Base-by-base conservation (phyloP, 2,329 filamentous ascomycete species). In the Fusarium pininemorale region DNA sequence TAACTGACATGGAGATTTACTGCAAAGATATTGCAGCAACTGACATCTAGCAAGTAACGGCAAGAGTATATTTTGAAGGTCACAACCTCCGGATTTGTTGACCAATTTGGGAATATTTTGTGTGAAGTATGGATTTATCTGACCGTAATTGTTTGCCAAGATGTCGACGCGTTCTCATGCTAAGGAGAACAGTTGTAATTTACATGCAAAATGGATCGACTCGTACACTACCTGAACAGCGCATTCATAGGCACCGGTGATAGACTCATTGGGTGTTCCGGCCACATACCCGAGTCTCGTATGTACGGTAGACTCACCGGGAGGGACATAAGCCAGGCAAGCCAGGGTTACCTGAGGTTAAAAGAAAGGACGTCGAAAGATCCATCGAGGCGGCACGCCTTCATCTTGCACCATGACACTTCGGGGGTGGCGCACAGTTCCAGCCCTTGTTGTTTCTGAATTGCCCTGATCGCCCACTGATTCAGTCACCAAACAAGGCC, bases 361-460 rank as follows among this genome's bases (percentile, higher is more conserved):
- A 56, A 64, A 68, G 30, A 51, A 51, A n/a, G 5, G 22, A 35
- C 24, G 48, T 59, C 64, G 61, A 67, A 53, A 65, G 42, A 69
- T 64, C 58, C 42, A 69, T 72, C 67, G 20, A 67, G 60, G 66
- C 48, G 62, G 58, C 48, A 61, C 48, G 67, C 62, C 72, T 72
- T 47, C 45, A 44, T 51, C 61, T 44, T 45, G 58, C 55, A 70
- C 63, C 37, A 50, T 44, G 63, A 53, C 57, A 66, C 64, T 54
- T 68, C 42, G 60, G 61, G 61, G 63, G 75, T 78, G 76, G 76
- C 75, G 75, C 69, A 74, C 58, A 70, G 66, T 57, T 63, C 66
- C 67, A 55, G 66, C 68, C 45, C 51, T 41, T 47, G n/a, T 44
- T 35, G 32, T 35, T 35, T 35, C 32, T 35, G 32, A 35, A 35